Evolutionary conservation across 2,329 filamentous ascomycete genomes (phyloP).

Genomic region (Botrytis porri): DNA sequence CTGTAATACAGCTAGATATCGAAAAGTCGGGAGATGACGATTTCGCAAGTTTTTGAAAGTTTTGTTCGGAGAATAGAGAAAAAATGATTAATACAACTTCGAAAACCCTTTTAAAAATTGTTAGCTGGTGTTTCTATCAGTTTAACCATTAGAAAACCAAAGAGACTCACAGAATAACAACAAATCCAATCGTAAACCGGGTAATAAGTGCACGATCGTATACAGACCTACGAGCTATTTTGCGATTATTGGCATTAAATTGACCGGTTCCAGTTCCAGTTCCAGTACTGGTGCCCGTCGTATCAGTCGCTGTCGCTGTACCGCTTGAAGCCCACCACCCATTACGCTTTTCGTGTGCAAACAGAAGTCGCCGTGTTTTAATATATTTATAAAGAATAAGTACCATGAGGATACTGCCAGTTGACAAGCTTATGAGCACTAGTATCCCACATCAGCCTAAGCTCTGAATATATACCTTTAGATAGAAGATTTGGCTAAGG

Average conservation of each 20-base stretch:
- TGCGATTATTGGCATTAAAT: slow-evolving; percentile 8
- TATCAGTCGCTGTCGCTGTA: slow-evolving; percentile 20
- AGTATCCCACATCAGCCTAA: background rate
- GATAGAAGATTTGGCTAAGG: background rate
- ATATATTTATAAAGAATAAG: slow-evolving; percentile 45
- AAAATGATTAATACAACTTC: slow-evolving; percentile 43
- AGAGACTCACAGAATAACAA: slow-evolving; percentile 38
- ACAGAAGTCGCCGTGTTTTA: slow-evolving; percentile 39
- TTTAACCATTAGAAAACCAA: background rate
- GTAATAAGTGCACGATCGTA: slow-evolving; percentile 47
- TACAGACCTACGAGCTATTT: slow-evolving; percentile 36
- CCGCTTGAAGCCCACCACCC: slow-evolving; percentile 32
- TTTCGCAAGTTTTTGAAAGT: slow-evolving; percentile 28
- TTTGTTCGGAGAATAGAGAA: slow-evolving; percentile 39
- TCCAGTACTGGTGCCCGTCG: slow-evolving; percentile 17
- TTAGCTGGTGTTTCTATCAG: slow-evolving; percentile 16
- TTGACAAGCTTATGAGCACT: slow-evolving; percentile 44
- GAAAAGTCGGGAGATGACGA: slow-evolving; percentile 40
- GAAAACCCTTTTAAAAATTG: slow-evolving; percentile 36
- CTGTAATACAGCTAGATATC: slow-evolving; percentile 33
- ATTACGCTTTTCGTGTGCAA: slow-evolving; percentile 35
- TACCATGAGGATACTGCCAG: slow-evolving; percentile 41
- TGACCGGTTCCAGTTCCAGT: slow-evolving; percentile 6
- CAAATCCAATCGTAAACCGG: slow-evolving; percentile 46
- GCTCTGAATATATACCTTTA: background rate